Conservation (phyloP, 805 yeast genomes). For the Lachancea dasiensis region DNA sequence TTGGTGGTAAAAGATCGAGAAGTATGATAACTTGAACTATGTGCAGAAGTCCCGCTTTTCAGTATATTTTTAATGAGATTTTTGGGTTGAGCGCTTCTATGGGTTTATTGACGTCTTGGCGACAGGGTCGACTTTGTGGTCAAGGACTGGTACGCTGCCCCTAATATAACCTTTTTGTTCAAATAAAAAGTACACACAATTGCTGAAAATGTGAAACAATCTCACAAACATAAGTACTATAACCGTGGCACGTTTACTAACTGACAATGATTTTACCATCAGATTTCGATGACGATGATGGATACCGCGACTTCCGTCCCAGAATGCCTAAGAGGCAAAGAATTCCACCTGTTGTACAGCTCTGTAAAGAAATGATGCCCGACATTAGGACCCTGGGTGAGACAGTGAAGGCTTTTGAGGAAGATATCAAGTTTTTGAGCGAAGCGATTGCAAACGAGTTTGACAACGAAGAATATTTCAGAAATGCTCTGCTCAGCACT, state of each 20-base stretch:
- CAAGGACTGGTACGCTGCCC: too few relatives aligned
- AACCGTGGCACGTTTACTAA: constrained; percentile 1
- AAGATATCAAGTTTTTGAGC: constrained; percentile 59
- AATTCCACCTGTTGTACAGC: constrained; percentile 41
- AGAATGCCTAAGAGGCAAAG: constrained; percentile 31
- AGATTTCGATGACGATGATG: constrained; percentile 30
- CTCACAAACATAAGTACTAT: too few relatives aligned
- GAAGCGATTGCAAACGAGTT: constrained; percentile 61
- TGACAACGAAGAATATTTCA: constrained; percentile 54
- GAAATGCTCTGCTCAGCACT: constrained; percentile 54
- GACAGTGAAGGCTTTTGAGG: constrained; percentile 44
- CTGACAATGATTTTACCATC: constrained; percentile 17
- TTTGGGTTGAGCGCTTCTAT: not conserved
- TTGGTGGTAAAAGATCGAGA: constrained; percentile 9
- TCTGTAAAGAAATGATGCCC: constrained; percentile 43
- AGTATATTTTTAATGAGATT: not conserved
- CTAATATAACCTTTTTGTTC: too few relatives aligned
- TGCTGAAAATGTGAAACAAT: too few relatives aligned
- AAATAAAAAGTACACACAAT: too few relatives aligned
- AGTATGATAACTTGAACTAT: constrained; percentile 4
- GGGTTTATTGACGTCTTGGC: not conserved
- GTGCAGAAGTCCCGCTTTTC: too few relatives aligned
- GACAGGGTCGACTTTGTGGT: too few relatives aligned
- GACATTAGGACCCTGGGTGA: constrained; percentile 60
- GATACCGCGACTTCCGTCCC: constrained; percentile 29